A percentile compares a stretch with the other conserved stretches of the same genome.
These are phyloP conservation scores for Ceratocystis smalleyi DNA, from an alignment of 2,329 filamentous ascomycete genomes.

Conservation along the genomic window DNA sequence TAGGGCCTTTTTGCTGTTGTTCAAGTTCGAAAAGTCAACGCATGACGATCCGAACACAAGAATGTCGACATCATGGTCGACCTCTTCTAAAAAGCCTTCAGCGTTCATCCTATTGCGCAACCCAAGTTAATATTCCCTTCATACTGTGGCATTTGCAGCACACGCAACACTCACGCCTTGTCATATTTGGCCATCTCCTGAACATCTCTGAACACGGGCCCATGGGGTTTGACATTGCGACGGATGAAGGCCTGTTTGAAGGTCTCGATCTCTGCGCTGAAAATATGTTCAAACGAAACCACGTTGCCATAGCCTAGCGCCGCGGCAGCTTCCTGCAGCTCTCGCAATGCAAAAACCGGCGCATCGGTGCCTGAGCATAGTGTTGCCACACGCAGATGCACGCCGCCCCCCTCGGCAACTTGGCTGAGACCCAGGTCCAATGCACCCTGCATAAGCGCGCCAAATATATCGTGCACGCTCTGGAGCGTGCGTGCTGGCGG, in stretches of 20 bases:
- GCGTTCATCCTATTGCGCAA: conserved; percentile 40
- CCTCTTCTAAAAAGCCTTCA: conserved; percentile 41
- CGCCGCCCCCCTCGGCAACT: conserved; percentile 21
- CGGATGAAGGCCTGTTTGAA: conserved; percentile 51
- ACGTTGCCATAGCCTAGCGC: conserved; percentile 21
- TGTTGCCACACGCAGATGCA: conserved; percentile 40
- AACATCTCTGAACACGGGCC: conserved; percentile 43
- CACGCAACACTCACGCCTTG: conserved; percentile 30
- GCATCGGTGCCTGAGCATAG: conserved; percentile 69
- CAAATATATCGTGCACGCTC: conserved; percentile 7
- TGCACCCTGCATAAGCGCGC: conserved; percentile 9
- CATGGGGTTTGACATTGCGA: conserved; percentile 37
- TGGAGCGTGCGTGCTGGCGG: not conserved
- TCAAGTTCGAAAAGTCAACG: conserved; percentile 56
- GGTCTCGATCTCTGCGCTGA: conserved; percentile 47
- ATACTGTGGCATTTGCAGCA: not conserved
- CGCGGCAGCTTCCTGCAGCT: conserved; percentile 34
- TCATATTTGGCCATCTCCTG: conserved; percentile 33
- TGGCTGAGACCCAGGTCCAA: conserved; percentile 18
- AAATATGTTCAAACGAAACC: conserved; percentile 38
- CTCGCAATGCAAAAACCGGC: conserved; percentile 49
- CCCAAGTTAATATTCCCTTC: not conserved
- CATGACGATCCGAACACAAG: conserved; percentile 61
- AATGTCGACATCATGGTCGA: conserved; percentile 46
- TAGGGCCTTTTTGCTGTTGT: conserved; percentile 32